Evolutionary conservation across 192 early-diverging fungal genomes (phyloP).

Genomic region (Coemansia sp.): DNA sequence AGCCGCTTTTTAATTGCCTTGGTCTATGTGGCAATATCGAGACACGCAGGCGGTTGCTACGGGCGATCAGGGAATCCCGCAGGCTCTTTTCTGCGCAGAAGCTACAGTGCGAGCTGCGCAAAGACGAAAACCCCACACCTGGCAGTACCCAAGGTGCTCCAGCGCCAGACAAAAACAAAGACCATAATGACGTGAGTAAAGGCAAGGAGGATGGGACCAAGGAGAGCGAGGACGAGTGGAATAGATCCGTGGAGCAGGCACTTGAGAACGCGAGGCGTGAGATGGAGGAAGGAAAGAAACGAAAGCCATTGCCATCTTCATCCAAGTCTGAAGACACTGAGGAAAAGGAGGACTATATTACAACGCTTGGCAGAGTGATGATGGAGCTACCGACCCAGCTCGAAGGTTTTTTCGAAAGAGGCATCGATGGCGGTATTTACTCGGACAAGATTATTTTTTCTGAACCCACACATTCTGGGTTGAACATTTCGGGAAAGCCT

Average conservation of each 20-base stretch:
- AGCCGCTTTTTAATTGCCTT: not conserved
- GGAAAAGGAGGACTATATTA: slow-evolving; percentile 21
- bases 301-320: not conserved
- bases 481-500: slow-evolving; percentile 20
- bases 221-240: slow-evolving; percentile 24
- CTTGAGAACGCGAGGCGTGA: slow-evolving; percentile 42
- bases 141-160: not conserved
- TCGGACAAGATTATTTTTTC: slow-evolving; percentile 21
- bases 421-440: slow-evolving; percentile 24
- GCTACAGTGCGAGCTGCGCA: not conserved
- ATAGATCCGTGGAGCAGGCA: slow-evolving; percentile 43
- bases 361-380: slow-evolving; percentile 42
- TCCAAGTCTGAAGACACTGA: not conserved
- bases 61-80: not conserved
- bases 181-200: no score
- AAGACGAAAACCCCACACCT: not conserved
- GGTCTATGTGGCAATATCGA: not conserved
- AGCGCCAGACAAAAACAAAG: no score
- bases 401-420: slow-evolving; percentile 37
- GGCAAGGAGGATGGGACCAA: no score
- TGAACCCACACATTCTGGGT: slow-evolving; percentile 40
- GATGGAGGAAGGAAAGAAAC: slow-evolving; percentile 1
- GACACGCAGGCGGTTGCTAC: not conserved
- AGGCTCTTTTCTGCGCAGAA: not conserved
- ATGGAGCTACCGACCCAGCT: slow-evolving; percentile 42